Base-by-base conservation (phyloP, 257 asterid species). In the Scutellaria galericulata region DNA sequence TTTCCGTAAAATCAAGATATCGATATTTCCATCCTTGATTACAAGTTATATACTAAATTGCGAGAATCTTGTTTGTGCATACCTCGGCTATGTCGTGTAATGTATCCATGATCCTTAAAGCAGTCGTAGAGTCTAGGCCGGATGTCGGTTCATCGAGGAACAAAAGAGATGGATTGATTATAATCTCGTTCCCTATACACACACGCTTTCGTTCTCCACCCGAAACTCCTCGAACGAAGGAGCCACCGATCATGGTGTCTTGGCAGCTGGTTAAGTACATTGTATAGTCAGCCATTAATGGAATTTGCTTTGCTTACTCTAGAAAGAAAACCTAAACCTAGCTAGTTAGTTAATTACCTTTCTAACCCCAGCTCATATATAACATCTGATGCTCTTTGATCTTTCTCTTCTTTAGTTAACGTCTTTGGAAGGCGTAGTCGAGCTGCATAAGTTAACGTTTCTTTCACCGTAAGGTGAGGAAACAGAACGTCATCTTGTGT, bases 171-270 rank as follows among this genome's bases (percentile, higher is more conserved):
- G 97, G 99, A 61, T 95, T 95, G 31, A 95, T 84, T 63, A 95
- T 81, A 18, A 92, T 95, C 93, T 95, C 99, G 40, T 89, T 95
- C 39, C 96, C 98, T 3, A 95, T 92, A 55, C 95, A 85, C 0
- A 92, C 99, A 1, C 99, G 97, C 78, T 95, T 95, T 76, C 98
- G 82, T 70, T 95, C 99, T 53, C 98, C 99, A 46, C 99, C 99
- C 7, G 98, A 95, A 82, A 95, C 88, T 60, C 99, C 99, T n/a
- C 95, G 83, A 18, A 95, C 96, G 24, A 92, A 95, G 54, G 99
- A 86, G 66, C 99, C 99, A 37, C 99, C 99, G 7, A 95, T 92
- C 93, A 90, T 92, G 45, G 98, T 92, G 82, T 92, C 96, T 44
- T 92, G 96, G 72, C 98, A 95, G 90, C 99, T 95, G 88, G 41